Conservation (phyloP, 2,329 filamentous ascomycete species). For the Didymella sp. region DNA sequence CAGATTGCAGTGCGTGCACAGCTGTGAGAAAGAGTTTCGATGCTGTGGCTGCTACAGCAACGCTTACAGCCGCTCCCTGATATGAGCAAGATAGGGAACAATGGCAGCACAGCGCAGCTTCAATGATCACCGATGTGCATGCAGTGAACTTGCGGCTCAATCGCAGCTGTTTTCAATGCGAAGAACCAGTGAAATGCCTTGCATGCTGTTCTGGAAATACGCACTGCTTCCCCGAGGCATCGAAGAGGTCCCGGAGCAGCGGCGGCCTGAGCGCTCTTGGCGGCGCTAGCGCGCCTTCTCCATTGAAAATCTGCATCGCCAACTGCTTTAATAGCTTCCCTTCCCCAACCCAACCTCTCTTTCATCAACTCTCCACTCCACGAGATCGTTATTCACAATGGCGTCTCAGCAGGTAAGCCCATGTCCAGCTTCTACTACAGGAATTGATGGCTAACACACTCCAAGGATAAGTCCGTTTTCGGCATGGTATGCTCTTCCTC, state of each 20-base stretch:
- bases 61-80: constrained; percentile 17
- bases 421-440: background rate
- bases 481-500: constrained; percentile 53
- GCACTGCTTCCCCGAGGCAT: constrained; percentile 30
- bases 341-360: constrained; percentile 27
- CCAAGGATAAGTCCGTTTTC: background rate
- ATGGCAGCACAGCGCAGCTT: background rate
- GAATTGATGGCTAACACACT: background rate
- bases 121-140: background rate
- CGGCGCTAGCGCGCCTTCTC: constrained; percentile 17
- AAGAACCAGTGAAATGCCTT: background rate
- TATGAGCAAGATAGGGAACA: constrained; percentile 6
- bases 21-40: constrained; percentile 19
- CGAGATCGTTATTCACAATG: constrained; percentile 17
- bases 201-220: constrained; percentile 17
- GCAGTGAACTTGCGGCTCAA: background rate
- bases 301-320: constrained; percentile 27
- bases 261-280: constrained; percentile 34
- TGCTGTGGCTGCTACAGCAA: constrained; percentile 36
- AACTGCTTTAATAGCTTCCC: constrained; percentile 36
- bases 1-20: constrained; percentile 24
- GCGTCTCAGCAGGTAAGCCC: constrained; percentile 12
- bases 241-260: constrained; percentile 31
- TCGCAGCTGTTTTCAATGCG: background rate
- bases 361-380: constrained; percentile 32